Conservation (phyloP, 108 stramenopile species). For the Aurantiochytrium sp. region DNA sequence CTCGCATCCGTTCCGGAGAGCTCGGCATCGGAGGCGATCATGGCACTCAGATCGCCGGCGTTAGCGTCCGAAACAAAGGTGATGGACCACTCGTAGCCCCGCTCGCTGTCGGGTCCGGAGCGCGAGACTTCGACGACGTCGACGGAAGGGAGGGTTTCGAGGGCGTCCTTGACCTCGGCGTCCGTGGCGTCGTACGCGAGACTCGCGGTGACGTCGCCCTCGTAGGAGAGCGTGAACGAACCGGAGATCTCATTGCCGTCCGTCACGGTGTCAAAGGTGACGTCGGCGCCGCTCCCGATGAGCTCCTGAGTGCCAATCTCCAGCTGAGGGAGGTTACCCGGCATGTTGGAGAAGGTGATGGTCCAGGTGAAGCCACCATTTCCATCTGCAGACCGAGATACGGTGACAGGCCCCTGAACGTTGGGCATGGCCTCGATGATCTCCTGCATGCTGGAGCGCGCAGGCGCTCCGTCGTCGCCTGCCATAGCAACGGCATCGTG, state of each 20-base stretch:
- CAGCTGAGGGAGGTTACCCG: conserved; percentile 70
- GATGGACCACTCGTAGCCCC: conserved; percentile 37
- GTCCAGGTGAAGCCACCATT: conserved; percentile 64
- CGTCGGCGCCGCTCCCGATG: conserved; percentile 48
- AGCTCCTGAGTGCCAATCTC: conserved; percentile 50
- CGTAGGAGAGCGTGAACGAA: conserved; percentile 62
- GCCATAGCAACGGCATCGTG: conserved; percentile 50
- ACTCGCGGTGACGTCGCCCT: conserved; percentile 61
- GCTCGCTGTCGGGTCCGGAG: conserved; percentile 42
- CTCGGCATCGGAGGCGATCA: conserved; percentile 44
- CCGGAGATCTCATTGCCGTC: conserved; percentile 71
- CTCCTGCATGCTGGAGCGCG: conserved; percentile 38
- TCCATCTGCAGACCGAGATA: conserved; percentile 45
- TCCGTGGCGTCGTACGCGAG: conserved; percentile 63
- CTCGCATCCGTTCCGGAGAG: conserved; percentile 46
- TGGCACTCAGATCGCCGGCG: conserved; percentile 52
- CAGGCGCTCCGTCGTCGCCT: conserved; percentile 37
- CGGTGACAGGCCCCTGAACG: conserved; percentile 42
- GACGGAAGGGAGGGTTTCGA: conserved; percentile 47
- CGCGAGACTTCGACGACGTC: conserved; percentile 60
- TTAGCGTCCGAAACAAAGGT: conserved; percentile 66
- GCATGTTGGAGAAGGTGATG: conserved; percentile 62
- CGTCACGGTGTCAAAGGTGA: conserved; percentile 53
- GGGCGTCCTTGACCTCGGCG: conserved; percentile 48
- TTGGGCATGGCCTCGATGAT: conserved; percentile 65